A percentile compares a stretch with the other conserved stretches of the same genome.
phyloP scores from a whole-genome alignment of 345 rosid species.

The Salix udensis region DNA sequence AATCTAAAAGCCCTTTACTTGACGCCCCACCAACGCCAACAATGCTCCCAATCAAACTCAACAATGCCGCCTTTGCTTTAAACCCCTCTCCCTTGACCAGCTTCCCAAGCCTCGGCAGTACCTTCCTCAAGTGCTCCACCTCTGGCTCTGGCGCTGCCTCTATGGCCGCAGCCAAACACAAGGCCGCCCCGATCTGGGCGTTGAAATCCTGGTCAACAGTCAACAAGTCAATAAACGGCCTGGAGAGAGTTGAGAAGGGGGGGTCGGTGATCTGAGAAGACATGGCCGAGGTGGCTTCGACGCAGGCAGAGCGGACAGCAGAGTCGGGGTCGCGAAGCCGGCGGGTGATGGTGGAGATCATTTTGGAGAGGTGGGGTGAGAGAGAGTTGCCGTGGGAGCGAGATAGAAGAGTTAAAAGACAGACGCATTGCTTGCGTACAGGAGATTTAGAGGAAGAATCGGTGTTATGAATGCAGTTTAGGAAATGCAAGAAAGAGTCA shows the following conservation, averaged over 20 bases:
- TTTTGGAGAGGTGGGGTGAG: slow-evolving; percentile 69
- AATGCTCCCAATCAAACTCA: slow-evolving; percentile 62
- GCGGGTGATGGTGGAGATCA: slow-evolving; percentile 70
- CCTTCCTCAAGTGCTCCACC: slow-evolving; percentile 52
- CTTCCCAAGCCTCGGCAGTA: slow-evolving; percentile 69
- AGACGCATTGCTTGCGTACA: slow-evolving; percentile 79
- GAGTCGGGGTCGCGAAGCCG: slow-evolving; percentile 85
- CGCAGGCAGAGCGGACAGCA: slow-evolving; percentile 80
- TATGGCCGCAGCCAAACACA: slow-evolving; percentile 75
- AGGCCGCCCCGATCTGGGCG: slow-evolving; percentile 76
- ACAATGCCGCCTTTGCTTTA: slow-evolving; percentile 65
- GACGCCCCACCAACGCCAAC: slow-evolving; percentile 54
- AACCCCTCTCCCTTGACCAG: slow-evolving; percentile 61
- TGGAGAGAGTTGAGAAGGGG: slow-evolving; percentile 52
- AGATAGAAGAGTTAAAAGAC: slow-evolving; percentile 63
- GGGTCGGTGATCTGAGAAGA: slow-evolving; percentile 49
- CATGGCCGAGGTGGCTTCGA: slow-evolving; percentile 63
- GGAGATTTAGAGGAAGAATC: slow-evolving; percentile 70
- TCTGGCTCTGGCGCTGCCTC: slow-evolving; percentile 61
- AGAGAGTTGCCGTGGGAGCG: slow-evolving; percentile 69
- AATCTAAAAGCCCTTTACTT: slow-evolving; percentile 51
- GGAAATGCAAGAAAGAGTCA: slow-evolving; percentile 62
- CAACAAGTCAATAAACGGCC: slow-evolving; percentile 62
- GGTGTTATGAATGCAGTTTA: slow-evolving; percentile 67
- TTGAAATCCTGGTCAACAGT: slow-evolving; percentile 62